A percentile compares a stretch with the other conserved stretches of the same genome.
Conservation (phyloP, 225 moss, liverwort and hornwort species). For the Pseudoscleropodium purum region DNA sequence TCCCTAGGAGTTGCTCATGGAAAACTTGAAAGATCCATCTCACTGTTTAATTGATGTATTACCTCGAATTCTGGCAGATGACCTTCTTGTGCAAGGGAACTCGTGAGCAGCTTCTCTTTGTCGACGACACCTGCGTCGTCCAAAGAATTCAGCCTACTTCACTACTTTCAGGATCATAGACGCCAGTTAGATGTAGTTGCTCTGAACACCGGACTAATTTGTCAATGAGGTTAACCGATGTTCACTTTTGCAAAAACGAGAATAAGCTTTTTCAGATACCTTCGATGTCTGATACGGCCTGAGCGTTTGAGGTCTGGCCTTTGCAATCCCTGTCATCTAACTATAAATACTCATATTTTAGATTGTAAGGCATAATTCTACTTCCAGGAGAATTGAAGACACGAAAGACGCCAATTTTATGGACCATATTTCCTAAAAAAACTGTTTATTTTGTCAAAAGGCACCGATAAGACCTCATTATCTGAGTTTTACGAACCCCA, state of each 20-base stretch:
- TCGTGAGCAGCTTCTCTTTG: background rate
- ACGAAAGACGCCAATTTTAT: background rate
- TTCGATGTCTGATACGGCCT: background rate
- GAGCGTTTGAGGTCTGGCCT: background rate
- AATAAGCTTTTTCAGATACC: background rate
- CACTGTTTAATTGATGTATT: background rate
- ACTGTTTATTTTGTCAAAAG: background rate
- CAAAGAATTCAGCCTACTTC: background rate
- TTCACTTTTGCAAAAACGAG: background rate
- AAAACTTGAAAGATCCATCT: background rate
- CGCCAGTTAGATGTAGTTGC: background rate
- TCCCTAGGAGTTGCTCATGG: background rate
- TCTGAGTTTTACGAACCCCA: background rate
- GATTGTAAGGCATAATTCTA: background rate
- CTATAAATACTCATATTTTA: conserved; percentile 1
- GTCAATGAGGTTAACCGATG: background rate
- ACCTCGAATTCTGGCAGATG: conserved; percentile 5
- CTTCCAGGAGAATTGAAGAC: background rate
- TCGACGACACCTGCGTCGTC: background rate
- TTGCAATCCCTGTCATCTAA: background rate
- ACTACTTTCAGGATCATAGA: background rate
- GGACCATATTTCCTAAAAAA: too few relatives aligned
- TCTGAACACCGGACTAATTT: background rate
- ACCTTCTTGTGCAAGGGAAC: background rate
- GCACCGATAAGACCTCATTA: background rate